Evolutionary conservation across 2,329 filamentous ascomycete species (phyloP), one percentile per base, ranked within the genome.

Genomic region (Knoxdaviesia capensis): DNA sequence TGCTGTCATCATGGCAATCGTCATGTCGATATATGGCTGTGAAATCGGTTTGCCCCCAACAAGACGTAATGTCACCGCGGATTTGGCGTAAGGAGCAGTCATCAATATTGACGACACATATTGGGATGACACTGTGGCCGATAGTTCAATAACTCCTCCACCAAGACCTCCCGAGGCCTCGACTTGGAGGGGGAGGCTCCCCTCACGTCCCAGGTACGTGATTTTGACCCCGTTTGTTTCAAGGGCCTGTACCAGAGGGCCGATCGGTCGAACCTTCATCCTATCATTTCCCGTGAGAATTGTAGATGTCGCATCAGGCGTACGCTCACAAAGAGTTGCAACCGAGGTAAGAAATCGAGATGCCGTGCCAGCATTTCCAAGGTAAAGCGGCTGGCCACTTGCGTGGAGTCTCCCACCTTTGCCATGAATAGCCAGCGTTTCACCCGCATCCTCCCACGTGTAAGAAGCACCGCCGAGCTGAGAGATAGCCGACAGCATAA

Each of bases 1-100:
- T 3, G 81, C 71, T 43, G 72, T 71, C 90, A 98, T 98, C 88
- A 98, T 98, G 10, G 86, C 73, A 42, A 92, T 86, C 2, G 90
- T 98, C 88, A 98, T 96, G 56, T 98, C 86, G 53, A 98, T 96
- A 58, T 98, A 98, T 2, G 79, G 77, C 56, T 96, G 87, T 1
- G 88, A 96, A 49, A 98, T 94, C 37, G 90, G 88, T 58, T 94
- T 96, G 43, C 87, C 90, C n/a, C 90, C 90, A 8, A 96, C 80
- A 35, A 98, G 69, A 36, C 78, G 80, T 49, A 98, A 64, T 0
- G 85, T 94, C 34, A 98, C 87, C 0, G 88, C 83, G 47, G 86
- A 77, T 61, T 94, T 94, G 38, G 90, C 90, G 54, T 96, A 98
- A 0, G 90, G 90, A 0, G 90, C 90, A 45, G 86, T 92, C 84